Base-by-base conservation (phyloP, 1,284 basidiomycete species). In the Ceratobasidium sp. region DNA sequence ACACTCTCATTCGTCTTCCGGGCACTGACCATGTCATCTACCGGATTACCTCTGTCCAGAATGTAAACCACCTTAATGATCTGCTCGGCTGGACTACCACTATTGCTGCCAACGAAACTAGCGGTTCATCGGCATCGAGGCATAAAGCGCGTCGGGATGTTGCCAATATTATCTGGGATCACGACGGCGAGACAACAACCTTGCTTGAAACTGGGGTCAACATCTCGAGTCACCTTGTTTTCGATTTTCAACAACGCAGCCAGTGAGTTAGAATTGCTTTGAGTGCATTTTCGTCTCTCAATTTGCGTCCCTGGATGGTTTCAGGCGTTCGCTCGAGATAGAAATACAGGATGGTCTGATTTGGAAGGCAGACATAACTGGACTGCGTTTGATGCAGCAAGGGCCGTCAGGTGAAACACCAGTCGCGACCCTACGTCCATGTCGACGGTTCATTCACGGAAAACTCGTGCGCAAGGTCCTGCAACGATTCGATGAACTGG, bases 11-110 rank as follows among this genome's bases (percentile, higher is more conserved):
- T 29, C 71, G 71, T n/a, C 41, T 73, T 54, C 71, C 71, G 8
- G 27, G 60, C 60, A 60, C 71, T 7, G 71, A 73, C 24, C 29
- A 63, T 64, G 71, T 73, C 48, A 29, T 73, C 19, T 73, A 73
- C 31, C 31, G 60, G 17, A 73, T 73, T 33, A 64, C 59, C n/a
- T 73, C 71, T 27, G 71, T 63, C 22, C 71, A 73, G 36, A 73
- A 73, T 24, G 33, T 73, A 19, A 73, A 73, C 36, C 71, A 73
- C n/a, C 56, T 73, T 31, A 62, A 62, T 22, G 60, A 73, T n/a
- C 24, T 73, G 11, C 71, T 63, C 8, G 71, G 71, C 33, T 73
- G 71, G 71, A 73, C 71, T 6, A 73, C 71, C n/a, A 73, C 71
- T 15, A 59, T 73, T 8, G 51, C 71, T 31, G 60, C 60, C 15